Percentiles rank a stretch among this genome's conserved stretches.
Evolutionary conservation across 192 early-diverging fungal species (phyloP).

Genomic region (Linderina pennispora): DNA sequence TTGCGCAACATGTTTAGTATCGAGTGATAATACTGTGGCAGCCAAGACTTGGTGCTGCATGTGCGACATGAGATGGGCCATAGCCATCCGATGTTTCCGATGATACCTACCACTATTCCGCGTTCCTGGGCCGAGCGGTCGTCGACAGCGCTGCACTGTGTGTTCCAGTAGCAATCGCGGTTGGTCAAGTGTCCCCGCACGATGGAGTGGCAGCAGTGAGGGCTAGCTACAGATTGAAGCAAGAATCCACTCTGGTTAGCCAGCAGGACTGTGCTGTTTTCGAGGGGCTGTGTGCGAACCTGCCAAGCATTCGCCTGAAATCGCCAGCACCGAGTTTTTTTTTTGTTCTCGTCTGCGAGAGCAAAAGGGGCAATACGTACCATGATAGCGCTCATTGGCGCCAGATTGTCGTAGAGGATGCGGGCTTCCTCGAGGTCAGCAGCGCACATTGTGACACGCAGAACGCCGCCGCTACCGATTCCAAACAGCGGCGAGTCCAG

Average conservation of each 20-base stretch:
- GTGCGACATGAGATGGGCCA: too few species aligned
- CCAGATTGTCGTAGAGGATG: constrained; percentile 90
- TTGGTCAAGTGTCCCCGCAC: constrained; percentile 90
- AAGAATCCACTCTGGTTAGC: too few species aligned
- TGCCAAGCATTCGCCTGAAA: too few species aligned
- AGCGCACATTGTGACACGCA: constrained; percentile 96
- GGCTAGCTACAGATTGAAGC: constrained; percentile 67
- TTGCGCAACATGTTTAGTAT: too few species aligned
- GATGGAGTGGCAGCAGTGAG: constrained; percentile 89
- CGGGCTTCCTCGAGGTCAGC: constrained; percentile 90
- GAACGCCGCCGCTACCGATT: constrained; percentile 87
- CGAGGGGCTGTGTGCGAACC: too few species aligned
- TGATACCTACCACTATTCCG: constrained; percentile 64
- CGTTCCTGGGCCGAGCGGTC: constrained; percentile 90
- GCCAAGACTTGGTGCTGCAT: too few species aligned
- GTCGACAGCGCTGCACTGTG: constrained; percentile 86
- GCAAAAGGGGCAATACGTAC: too few species aligned
- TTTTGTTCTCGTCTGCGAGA: too few species aligned
- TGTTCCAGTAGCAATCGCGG: constrained; percentile 96
- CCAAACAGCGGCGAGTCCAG: constrained; percentile 97
- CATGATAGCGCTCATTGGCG: constrained; percentile 88
- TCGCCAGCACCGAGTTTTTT: too few species aligned
- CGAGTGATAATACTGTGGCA: too few species aligned
- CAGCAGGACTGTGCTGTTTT: too few species aligned
- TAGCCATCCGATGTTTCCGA: too few species aligned